These are phyloP conservation scores for Paratinospora sagittata DNA, from an alignment of 164 flowering plant genomes.

Conservation along the genomic window DNA sequence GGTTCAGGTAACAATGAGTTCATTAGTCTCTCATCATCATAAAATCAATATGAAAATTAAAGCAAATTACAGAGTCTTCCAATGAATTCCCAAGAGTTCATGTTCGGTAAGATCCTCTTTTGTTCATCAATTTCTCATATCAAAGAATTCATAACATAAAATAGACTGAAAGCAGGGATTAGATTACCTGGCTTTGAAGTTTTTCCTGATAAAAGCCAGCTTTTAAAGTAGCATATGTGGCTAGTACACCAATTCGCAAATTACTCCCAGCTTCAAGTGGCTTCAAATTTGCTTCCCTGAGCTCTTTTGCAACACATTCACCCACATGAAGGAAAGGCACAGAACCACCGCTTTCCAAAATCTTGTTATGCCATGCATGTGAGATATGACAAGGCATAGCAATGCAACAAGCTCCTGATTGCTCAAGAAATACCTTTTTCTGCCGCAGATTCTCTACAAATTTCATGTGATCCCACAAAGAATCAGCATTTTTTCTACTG, in stretches of 20 bases:
- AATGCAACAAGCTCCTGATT: conserved; percentile 66
- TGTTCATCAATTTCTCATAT: background rate
- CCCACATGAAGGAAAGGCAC: no score
- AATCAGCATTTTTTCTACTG: no score
- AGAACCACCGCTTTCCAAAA: no score
- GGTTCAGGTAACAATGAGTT: no score
- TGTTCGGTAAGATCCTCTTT: background rate
- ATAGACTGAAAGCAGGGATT: background rate
- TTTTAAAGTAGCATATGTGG: no score
- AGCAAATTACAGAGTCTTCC: background rate
- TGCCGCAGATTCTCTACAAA: conserved; percentile 45
- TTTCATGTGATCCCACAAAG: conserved; percentile 20
- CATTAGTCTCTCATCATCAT: background rate
- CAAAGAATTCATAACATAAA: background rate
- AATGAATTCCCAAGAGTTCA: background rate
- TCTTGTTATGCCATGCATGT: no score
- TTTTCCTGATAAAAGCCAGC: no score
- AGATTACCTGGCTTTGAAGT: conserved; percentile 57
- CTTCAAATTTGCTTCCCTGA: no score
- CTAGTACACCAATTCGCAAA: no score
- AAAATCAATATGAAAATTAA: background rate
- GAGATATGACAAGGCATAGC: no score
- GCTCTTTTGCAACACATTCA: no score
- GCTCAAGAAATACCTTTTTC: conserved; percentile 58
- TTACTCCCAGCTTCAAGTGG: no score